Evolutionary conservation across 2,329 filamentous ascomycete genomes (phyloP), one percentile per base, ranked within the genome.

Genomic region (Hysterium pulicare): DNA sequence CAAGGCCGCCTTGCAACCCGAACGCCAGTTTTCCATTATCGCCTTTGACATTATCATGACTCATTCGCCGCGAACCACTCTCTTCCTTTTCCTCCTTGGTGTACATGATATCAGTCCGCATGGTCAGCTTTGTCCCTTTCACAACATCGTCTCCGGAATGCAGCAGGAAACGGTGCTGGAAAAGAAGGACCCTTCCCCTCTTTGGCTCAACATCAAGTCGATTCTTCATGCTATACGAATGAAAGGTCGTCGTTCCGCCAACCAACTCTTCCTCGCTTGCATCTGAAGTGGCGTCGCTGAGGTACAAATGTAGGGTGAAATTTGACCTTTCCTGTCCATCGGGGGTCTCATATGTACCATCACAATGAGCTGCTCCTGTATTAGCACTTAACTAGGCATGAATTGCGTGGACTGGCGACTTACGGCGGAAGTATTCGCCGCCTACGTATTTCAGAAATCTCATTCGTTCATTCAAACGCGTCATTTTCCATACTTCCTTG

Each of bases 381-480:
- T 64, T 37, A 61, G 49, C 31, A 40, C 15, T 36, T 20, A 33
- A 28, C 20, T 11, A 11, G n/a, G n/a, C n/a, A 39, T 21, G 7
- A 15, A 36, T 9, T 7, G 17, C 15, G 7, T 23, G 5, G 3
- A 10, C 36, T 30, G 7, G 2, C 21, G 36, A 50, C 54, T 28
- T 53, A 62, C 71, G 74, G 46, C 75, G 77, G 55, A 94, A 93
- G 59, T 83, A 91, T 54, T 90, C 82, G 0, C 86, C 86, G 0
- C 73, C 67, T 0, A 74, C 74, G 60, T 93, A 93, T 56, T 79
- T 83, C 38, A 94, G 68, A 54, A 90, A 90, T 21, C 88, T 72
- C 76, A 90, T 76, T 26, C 86, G 70, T 59, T 89, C 79, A 61
- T 93, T 93, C 32, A 87, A 61, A 8, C 82, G 61, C 8, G 57